These are phyloP conservation scores for Pseudozyma sp. DNA, from an alignment of 1,284 basidiomycete genomes.

Conservation along the genomic window DNA sequence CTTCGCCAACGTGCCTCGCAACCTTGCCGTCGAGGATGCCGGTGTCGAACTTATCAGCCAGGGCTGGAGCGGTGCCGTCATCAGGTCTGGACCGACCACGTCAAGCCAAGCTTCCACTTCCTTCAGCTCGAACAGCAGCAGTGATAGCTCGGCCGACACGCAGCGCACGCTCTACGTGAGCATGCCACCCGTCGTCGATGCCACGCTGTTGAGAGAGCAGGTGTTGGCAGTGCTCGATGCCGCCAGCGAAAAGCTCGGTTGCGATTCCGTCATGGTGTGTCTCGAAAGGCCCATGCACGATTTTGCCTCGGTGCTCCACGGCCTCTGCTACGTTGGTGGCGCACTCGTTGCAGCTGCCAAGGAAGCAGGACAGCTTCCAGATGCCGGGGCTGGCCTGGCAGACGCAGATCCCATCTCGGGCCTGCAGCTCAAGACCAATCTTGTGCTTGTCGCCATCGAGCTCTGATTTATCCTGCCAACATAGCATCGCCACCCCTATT, in stretches of 20 bases:
- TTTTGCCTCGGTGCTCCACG: constrained; percentile 54
- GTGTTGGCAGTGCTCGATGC: constrained; percentile 58
- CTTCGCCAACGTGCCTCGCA: constrained; percentile 39
- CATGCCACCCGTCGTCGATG: constrained; percentile 51
- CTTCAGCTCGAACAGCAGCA: constrained; percentile 22
- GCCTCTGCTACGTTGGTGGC: constrained; percentile 63
- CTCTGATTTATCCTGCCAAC: constrained; percentile 8
- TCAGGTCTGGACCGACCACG: constrained; percentile 31
- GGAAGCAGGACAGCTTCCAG: constrained; percentile 2
- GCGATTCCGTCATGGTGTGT: constrained; percentile 56
- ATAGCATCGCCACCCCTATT: neutral
- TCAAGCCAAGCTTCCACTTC: constrained; percentile 15
- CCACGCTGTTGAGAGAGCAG: constrained; percentile 53
- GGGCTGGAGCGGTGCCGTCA: constrained; percentile 61
- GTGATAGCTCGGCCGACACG: constrained; percentile 34
- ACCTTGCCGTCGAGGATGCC: constrained; percentile 51
- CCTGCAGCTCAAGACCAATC: constrained; percentile 21
- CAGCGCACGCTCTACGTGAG: constrained; percentile 62
- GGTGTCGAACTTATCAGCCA: constrained; percentile 60
- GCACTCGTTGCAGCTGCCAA: constrained; percentile 44
- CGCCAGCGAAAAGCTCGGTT: constrained; percentile 57
- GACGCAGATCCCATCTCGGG: constrained; percentile 29
- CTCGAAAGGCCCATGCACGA: constrained; percentile 50
- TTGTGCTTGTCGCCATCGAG: constrained; percentile 50
- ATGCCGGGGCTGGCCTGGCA: constrained; percentile 12